Conservation (phyloP, 2,329 filamentous ascomycete genomes). For the Colletotrichum lupini region DNA sequence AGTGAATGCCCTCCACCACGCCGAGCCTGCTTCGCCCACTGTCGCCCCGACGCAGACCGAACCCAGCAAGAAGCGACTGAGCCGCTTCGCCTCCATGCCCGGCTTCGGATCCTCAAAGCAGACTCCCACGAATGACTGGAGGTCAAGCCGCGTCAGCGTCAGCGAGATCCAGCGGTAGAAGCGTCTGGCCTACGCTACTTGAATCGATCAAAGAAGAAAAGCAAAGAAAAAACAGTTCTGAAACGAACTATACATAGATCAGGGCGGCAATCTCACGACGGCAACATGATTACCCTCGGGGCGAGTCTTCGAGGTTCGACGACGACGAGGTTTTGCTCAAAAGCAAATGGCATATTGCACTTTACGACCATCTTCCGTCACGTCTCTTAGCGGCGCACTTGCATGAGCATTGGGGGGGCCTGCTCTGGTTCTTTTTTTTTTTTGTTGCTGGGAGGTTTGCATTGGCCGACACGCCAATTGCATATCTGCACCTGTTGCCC, state of each 20-base stretch:
- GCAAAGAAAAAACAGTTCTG: not conserved
- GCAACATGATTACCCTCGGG: constrained; percentile 30
- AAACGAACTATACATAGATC: constrained; percentile 10
- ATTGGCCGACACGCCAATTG: constrained; percentile 1
- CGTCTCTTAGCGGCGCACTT: constrained; percentile 26
- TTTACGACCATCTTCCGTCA: constrained; percentile 28
- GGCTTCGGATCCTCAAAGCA: constrained; percentile 60
- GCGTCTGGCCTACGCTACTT: not conserved
- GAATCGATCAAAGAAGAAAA: not conserved
- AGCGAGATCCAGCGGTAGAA: constrained; percentile 35
- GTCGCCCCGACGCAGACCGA: constrained; percentile 38
- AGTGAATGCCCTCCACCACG: constrained; percentile 51
- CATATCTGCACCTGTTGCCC: constrained; percentile 1
- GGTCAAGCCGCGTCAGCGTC: constrained; percentile 46
- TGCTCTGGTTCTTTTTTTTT: not conserved
- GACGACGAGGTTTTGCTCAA: constrained; percentile 25
- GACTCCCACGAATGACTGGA: constrained; percentile 52
- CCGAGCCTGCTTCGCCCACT: constrained; percentile 42
- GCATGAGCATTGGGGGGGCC: constrained; percentile 23
- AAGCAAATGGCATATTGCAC: constrained; percentile 28
- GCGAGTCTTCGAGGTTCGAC: constrained; percentile 29
- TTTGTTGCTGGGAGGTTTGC: not conserved
- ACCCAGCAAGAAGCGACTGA: constrained; percentile 59
- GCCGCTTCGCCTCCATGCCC: constrained; percentile 67
- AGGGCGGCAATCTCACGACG: constrained; percentile 26